Base-by-base conservation (phyloP, 2,329 filamentous ascomycete species). In the Colletotrichum somersetense region DNA sequence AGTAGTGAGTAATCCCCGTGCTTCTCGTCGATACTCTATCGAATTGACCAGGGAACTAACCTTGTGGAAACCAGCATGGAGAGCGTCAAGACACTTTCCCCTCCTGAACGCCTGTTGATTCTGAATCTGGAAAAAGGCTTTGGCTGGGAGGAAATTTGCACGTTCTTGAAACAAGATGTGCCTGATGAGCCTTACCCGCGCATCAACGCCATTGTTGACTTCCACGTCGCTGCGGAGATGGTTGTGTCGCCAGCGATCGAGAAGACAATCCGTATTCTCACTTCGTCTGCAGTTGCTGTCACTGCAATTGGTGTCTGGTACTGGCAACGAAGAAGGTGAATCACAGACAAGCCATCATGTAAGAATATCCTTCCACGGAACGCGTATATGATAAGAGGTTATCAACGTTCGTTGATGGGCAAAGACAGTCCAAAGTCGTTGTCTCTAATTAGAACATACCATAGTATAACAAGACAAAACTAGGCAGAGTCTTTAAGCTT, bases 121-220 rank as follows among this genome's bases (percentile, higher is more conserved):
- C 73, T 77, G 48, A 79, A 76, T 48, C 75, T 82, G 1, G 80
- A 82, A 67, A 77, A 81, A 44, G 80, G 78, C 0, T 80, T 81
- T 12, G 80, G 80, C 4, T 82, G 80, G 80, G 79, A 81, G 64
- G 71, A 82, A 50, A 78, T 82, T 2, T 82, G 81, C 50, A 76
- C 77, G 1, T 80, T 80, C 61, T 69, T 82, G 1, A 78, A 73
- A 5, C 64, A 77, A 11, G 72, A 77, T 0, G 78, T 81, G 42
- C 81, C 80, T 1, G 70, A 77, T 3, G 68, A 73, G 44, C 75
- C 73, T 0, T 81, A 81, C 67, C 79, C 77, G 46, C 75, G 75
- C 30, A 68, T 72, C 38, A 72, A 72, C 18, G 69, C 69, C 40
- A 72, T 72, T 65, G 66, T 65, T 1, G 69, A 72, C 53, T 72